Evolutionary conservation across 78 protist species (phyloP), one percentile per base, ranked within the genome.

Genomic region (Isochrysis galbana): DNA sequence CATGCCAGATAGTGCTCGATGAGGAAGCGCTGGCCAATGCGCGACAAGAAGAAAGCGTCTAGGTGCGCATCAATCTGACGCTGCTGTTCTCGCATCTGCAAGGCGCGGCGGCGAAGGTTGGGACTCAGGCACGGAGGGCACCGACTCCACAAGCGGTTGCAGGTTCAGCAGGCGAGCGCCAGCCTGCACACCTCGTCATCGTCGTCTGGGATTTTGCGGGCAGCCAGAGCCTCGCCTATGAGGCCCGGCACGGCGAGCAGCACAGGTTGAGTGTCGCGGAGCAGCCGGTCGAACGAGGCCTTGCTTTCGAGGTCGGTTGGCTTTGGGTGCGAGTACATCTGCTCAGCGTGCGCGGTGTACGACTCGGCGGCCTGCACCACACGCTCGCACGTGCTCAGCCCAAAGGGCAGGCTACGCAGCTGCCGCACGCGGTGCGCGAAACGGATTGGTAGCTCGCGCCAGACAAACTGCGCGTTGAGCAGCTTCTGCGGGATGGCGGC

Each of bases 401-500:
- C 82, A 23, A 2, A n/a, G 17, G 82, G 82, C 39, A 72, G 82
- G 36, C 17, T 5, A 2, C 44, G 44, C 26, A 72, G 82, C 44
- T 72, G 82, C 17, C 0, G 23, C 23, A 5, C 41, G 44, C 82
- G 82, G 1, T 72, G 82, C 5, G 82, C 82, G 44, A 17, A 72
- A 2, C 82, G 82, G 0, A 72, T n/a, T 19, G 36, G 82, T 23
- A 72, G 44, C 90, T 86, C 69, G 41, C 41, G 47, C 69, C 90
- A 17, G 29, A 86, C 14, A 29, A 46, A 86, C 21, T 86, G 90
- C 51, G 90, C 69, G 54, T 86, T 86, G 39, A 51, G 48, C 88
- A 83, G 39, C 61, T 10, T n/a, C 46, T 83, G 88, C 54, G n/a
- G n/a, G n/a, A n/a, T n/a, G n/a, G n/a, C n/a, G n/a, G n/a, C n/a